A percentile compares a stretch with the other conserved stretches of the same genome.
Conservation (phyloP, 129 eudicot species). For the Arctium lappa region DNA sequence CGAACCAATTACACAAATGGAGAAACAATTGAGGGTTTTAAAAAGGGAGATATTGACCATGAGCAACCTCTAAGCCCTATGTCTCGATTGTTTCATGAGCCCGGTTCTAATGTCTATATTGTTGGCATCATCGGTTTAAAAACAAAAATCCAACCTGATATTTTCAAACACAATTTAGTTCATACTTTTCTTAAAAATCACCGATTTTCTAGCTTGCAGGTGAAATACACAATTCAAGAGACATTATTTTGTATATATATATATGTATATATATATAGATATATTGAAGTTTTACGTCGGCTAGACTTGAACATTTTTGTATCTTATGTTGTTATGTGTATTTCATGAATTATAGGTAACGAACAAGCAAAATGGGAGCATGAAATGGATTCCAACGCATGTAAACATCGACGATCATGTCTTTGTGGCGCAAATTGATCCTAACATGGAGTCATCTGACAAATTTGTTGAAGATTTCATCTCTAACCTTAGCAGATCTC, state of each 20-base stretch:
- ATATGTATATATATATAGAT: too few relatives aligned
- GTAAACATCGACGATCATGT: constrained; percentile 44
- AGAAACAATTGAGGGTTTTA: not conserved
- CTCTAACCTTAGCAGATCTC: constrained; percentile 32
- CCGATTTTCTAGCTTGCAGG: constrained; percentile 41
- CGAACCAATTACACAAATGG: not conserved
- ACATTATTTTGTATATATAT: not conserved
- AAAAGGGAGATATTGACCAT: not conserved
- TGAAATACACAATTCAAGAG: not conserved
- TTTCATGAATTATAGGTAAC: constrained; percentile 13
- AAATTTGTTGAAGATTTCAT: constrained; percentile 36
- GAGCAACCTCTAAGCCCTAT: constrained; percentile 27
- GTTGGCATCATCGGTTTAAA: constrained; percentile 18
- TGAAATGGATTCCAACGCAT: constrained; percentile 34
- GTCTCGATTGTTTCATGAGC: constrained; percentile 33
- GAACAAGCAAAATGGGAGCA: constrained; percentile 18
- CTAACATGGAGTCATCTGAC: constrained; percentile 27
- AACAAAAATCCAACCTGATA: constrained; percentile 20
- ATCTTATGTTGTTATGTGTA: not conserved
- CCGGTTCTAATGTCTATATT: constrained; percentile 32
- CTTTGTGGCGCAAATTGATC: constrained; percentile 10
- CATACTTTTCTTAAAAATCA: constrained; percentile 25
- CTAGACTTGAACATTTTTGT: not conserved
- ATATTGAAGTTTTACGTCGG: not conserved
- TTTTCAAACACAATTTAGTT: constrained; percentile 26